Percentiles rank a stretch among this genome's conserved stretches.
phyloP scores from a whole-genome alignment of 768 basidiomycete species.

The Amanita jacksonii region DNA sequence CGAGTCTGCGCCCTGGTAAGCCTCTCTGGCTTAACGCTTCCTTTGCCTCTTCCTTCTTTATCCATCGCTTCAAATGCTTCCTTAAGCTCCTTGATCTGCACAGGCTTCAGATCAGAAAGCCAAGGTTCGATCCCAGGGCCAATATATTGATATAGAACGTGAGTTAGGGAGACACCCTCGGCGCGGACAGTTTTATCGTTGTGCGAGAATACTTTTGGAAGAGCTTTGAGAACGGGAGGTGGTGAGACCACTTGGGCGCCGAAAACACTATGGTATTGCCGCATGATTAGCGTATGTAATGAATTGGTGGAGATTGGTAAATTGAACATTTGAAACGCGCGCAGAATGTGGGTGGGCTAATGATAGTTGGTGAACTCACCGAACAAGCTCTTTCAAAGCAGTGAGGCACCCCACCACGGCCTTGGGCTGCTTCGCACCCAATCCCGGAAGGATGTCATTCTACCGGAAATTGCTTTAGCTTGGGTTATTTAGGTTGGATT shows the following conservation, averaged over 20 bases:
- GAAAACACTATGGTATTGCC: slow-evolving; percentile 45
- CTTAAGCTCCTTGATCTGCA: slow-evolving; percentile 92
- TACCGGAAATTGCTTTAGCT: slow-evolving; percentile 20
- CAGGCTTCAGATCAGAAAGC: slow-evolving; percentile 87
- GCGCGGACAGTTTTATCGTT: slow-evolving; percentile 92
- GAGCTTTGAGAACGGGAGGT: slow-evolving; percentile 70
- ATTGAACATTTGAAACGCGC: background rate
- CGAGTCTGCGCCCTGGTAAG: slow-evolving; percentile 69
- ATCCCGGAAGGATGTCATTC: slow-evolving; percentile 75
- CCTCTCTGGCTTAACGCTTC: slow-evolving; percentile 68
- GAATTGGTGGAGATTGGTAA: background rate
- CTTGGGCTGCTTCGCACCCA: slow-evolving; percentile 93
- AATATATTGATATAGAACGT: slow-evolving; percentile 77
- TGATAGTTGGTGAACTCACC: slow-evolving; percentile 37
- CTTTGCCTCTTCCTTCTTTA: slow-evolving; percentile 78
- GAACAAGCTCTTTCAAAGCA: slow-evolving; percentile 75
- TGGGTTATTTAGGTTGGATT: too few relatives aligned
- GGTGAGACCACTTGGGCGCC: slow-evolving; percentile 68
- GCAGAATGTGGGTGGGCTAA: background rate
- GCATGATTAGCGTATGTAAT: background rate
- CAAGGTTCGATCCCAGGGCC: slow-evolving; percentile 77
- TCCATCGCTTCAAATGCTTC: slow-evolving; percentile 84
- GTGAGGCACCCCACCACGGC: slow-evolving; percentile 70
- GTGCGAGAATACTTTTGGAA: slow-evolving; percentile 93
- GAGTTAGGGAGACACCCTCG: slow-evolving; percentile 74